Percentiles rank a stretch among this genome's conserved stretches.
phyloP scores from a whole-genome alignment of 2,329 filamentous ascomycete genomes.

The Colletotrichum tofieldiae region DNA sequence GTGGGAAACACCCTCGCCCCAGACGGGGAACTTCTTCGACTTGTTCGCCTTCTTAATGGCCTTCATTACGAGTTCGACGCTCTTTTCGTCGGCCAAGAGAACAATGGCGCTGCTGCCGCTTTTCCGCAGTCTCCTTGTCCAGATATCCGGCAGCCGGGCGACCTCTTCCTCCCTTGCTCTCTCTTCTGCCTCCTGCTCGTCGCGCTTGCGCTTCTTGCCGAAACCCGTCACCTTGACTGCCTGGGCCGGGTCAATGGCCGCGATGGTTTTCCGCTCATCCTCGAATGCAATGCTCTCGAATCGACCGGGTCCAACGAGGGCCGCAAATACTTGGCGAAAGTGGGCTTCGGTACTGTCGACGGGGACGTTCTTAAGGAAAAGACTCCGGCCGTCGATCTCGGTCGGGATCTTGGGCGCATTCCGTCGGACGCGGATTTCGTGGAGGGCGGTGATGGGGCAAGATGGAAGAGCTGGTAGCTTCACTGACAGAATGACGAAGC shows the following conservation, averaged over 20 bases:
- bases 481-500: slow-evolving; percentile 80
- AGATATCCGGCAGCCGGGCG: slow-evolving; percentile 77
- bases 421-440: slow-evolving; percentile 89
- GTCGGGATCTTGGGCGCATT: slow-evolving; percentile 86
- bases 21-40: slow-evolving; percentile 74
- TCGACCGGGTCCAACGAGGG: slow-evolving; percentile 81
- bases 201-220: slow-evolving; percentile 69
- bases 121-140: slow-evolving; percentile 78
- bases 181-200: slow-evolving; percentile 72
- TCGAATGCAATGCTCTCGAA: slow-evolving; percentile 87
- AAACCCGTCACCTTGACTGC: slow-evolving; percentile 57
- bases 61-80: slow-evolving; percentile 83
- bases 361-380: slow-evolving; percentile 94
- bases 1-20: slow-evolving; percentile 76
- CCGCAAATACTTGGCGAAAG: slow-evolving; percentile 81
- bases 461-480: slow-evolving; percentile 75
- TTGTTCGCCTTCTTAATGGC: slow-evolving; percentile 76
- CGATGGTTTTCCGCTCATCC: slow-evolving; percentile 64
- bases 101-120: slow-evolving; percentile 87
- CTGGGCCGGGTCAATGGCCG: slow-evolving; percentile 62
- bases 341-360: slow-evolving; percentile 85
- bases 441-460: slow-evolving; percentile 74
- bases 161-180: slow-evolving; percentile 70
- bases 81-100: slow-evolving; percentile 86
- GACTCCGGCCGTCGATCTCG: slow-evolving; percentile 80